phyloP scores from a whole-genome alignment of 345 rosid genomes.

The Isatis tinctoria region DNA sequence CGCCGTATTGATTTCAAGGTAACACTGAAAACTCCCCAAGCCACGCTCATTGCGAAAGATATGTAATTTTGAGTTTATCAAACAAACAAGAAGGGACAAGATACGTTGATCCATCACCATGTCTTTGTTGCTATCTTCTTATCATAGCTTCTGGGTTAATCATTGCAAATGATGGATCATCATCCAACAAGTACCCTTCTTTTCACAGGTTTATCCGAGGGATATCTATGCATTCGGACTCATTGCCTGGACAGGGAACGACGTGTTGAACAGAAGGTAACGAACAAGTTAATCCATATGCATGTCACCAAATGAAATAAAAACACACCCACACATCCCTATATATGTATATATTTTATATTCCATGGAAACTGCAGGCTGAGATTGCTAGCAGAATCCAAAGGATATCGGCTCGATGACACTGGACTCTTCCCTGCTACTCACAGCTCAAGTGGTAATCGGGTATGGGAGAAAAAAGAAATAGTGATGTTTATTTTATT shows the following conservation, averaged over 20 bases:
- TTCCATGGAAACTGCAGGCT: conserved; percentile 47
- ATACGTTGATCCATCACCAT: neutral
- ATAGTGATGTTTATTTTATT: no score
- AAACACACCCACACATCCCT: neutral
- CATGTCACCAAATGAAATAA: neutral
- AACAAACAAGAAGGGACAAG: neutral
- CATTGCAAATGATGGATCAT: neutral
- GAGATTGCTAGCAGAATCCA: conserved; percentile 85
- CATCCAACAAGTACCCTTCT: neutral
- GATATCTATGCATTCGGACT: conserved; percentile 86
- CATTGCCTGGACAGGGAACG: conserved; percentile 96
- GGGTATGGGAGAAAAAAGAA: conserved; percentile 39
- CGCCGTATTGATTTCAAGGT: conserved; percentile 93
- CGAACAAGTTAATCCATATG: neutral
- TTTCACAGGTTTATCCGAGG: conserved; percentile 75
- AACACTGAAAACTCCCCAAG: neutral
- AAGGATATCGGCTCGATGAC: conserved; percentile 85
- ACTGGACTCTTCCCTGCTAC: conserved; percentile 91
- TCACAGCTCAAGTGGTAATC: conserved; percentile 64
- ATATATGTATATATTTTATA: neutral
- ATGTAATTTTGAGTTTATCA: neutral
- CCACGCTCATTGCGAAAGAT: neutral
- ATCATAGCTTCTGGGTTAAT: neutral
- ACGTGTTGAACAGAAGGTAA: conserved; percentile 85
- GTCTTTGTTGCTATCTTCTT: neutral